Evolutionary conservation across 495 filamentous ascomycete species (phyloP).

Genomic region (Hamigera avellanea): DNA sequence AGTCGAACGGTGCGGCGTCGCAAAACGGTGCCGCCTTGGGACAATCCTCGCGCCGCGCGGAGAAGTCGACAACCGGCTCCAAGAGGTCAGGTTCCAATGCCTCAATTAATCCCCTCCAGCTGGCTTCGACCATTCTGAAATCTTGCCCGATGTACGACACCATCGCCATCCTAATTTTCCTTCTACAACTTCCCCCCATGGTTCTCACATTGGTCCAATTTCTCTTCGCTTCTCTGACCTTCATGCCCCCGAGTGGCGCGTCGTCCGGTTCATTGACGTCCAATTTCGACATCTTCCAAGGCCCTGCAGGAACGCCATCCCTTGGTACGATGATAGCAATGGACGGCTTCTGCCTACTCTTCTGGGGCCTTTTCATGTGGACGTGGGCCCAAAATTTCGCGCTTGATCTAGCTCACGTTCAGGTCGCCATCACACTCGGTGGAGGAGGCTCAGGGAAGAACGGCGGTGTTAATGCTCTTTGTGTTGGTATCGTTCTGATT

Average conservation of each 20-base stretch:
- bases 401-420: slow-evolving; percentile 88
- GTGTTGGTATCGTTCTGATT: slow-evolving; percentile 64
- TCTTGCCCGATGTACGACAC: slow-evolving; percentile 92
- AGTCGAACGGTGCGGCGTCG: slow-evolving; percentile 23
- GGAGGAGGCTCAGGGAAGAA: slow-evolving; percentile 70
- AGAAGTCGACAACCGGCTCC: slow-evolving; percentile 27
- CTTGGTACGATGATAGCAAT: slow-evolving; percentile 70
- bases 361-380: slow-evolving; percentile 84
- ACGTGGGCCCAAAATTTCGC: slow-evolving; percentile 77
- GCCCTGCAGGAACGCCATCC: slow-evolving; percentile 60
- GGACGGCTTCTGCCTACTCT: slow-evolving; percentile 65
- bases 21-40: slow-evolving; percentile 23
- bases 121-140: slow-evolving; percentile 74
- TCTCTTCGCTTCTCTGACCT: slow-evolving; percentile 86
- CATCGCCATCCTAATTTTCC: slow-evolving; percentile 93
- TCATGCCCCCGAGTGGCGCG: slow-evolving; percentile 61
- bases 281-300: slow-evolving; percentile 66
- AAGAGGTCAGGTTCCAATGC: slow-evolving; percentile 54
- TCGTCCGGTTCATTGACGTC: slow-evolving; percentile 41
- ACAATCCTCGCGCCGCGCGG: slow-evolving; percentile 23
- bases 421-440: slow-evolving; percentile 87
- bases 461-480: slow-evolving; percentile 60
- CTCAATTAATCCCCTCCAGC: slow-evolving; percentile 51
- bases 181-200: slow-evolving; percentile 90
- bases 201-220: slow-evolving; percentile 84